Evolutionary conservation across 2,329 filamentous ascomycete species (phyloP).

Genomic region (Epichloe sylvatica): DNA sequence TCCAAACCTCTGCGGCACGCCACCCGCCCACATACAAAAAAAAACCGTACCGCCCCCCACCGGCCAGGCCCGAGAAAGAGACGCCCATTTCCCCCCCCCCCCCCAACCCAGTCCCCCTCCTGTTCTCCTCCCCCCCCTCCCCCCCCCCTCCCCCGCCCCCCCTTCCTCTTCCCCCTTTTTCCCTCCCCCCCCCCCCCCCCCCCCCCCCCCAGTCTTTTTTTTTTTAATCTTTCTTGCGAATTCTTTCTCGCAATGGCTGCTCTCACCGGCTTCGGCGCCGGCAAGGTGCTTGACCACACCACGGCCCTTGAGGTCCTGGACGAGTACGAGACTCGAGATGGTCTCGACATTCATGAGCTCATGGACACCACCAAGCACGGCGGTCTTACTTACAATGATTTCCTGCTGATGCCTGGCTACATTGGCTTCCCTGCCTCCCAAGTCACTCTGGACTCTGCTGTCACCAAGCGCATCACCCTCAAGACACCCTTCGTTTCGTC

Average conservation of each 20-base stretch:
- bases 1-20: no score
- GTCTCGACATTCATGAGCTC: conserved; percentile 72
- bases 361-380: conserved; percentile 86
- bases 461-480: conserved; percentile 89
- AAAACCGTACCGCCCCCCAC: no score
- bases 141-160: no score
- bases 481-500: conserved; percentile 97
- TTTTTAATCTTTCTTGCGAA: conserved; percentile 12
- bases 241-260: conserved; percentile 45
- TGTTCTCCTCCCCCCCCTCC: no score
- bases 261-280: conserved; percentile 33
- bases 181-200: no score
- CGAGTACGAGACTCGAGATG: conserved; percentile 70
- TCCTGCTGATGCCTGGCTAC: conserved; percentile 90
- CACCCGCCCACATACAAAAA: no score
- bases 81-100: no score
- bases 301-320: conserved; percentile 69
- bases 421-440: conserved; percentile 93
- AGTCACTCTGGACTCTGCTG: conserved; percentile 74
- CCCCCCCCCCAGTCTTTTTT: conserved; percentile 3
- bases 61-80: no score
- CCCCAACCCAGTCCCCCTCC: no score
- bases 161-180: no score
- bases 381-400: conserved; percentile 97
- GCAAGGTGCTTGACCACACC: conserved; percentile 55